Percentiles rank a stretch among this genome's conserved stretches.
Conservation (phyloP, 495 filamentous ascomycete species). For the Neurospora tetrasperma region DNA sequence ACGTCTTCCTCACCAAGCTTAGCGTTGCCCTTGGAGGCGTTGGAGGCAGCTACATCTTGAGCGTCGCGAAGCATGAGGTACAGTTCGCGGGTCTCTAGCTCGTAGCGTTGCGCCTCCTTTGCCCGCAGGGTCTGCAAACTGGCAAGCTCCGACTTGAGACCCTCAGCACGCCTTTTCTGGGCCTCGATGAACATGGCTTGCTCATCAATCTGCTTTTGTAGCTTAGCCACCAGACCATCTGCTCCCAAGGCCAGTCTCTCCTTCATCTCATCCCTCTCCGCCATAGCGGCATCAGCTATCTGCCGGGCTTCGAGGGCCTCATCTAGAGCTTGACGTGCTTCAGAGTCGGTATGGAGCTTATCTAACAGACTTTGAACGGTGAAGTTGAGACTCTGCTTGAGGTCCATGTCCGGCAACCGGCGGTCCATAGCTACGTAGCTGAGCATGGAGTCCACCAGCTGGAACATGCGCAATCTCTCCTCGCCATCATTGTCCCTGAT, state of each 20-base stretch:
- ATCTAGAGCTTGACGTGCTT: conserved; percentile 82
- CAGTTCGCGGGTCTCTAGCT: conserved; percentile 88
- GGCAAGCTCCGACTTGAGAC: conserved; percentile 77
- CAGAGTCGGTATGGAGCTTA: conserved; percentile 89
- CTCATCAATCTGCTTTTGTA: conserved; percentile 88
- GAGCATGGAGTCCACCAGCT: conserved; percentile 94
- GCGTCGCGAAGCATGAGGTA: conserved; percentile 98
- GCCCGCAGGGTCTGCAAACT: conserved; percentile 78
- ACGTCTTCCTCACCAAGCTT: conserved; percentile 52
- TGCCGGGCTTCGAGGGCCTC: conserved; percentile 82
- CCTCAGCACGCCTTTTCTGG: conserved; percentile 73
- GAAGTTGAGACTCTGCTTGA: conserved; percentile 94
- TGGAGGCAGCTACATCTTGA: conserved; percentile 84
- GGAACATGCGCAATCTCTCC: conserved; percentile 91
- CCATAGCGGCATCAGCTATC: conserved; percentile 88
- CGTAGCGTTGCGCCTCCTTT: conserved; percentile 88
- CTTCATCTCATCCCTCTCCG: conserved; percentile 92
- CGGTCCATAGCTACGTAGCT: conserved; percentile 99
- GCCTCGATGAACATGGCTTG: conserved; percentile 84
- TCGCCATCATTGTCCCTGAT: conserved; percentile 90
- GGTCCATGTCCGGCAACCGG: conserved; percentile 87
- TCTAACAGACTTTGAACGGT: conserved; percentile 93
- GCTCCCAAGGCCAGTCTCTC: conserved; percentile 88
- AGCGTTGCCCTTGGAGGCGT: conserved; percentile 61
- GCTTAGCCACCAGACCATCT: conserved; percentile 83